Conservation (phyloP, 345 rosid genomes). For the Combretum micranthum region DNA sequence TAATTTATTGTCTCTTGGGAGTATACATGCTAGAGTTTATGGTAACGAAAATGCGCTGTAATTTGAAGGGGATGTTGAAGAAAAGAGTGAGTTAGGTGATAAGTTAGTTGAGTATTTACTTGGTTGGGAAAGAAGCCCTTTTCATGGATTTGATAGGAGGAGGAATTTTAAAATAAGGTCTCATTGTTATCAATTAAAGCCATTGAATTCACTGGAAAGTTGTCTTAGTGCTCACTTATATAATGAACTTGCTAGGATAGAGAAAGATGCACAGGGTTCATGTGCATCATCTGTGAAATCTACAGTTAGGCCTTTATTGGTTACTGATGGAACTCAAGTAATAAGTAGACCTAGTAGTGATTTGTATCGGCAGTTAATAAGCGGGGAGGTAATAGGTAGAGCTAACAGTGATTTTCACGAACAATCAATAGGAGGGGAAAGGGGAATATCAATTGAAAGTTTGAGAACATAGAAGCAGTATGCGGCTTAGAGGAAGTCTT, state of each 20-base stretch:
- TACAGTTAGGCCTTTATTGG: constrained; percentile 10
- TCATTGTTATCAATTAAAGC: constrained; percentile 9
- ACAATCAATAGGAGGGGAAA: no score
- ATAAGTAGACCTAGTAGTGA: constrained; percentile 13
- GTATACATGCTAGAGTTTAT: neutral
- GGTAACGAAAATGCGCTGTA: constrained; percentile 6
- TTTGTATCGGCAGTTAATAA: neutral
- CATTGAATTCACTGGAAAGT: constrained; percentile 9
- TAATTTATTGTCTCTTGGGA: constrained; percentile 2
- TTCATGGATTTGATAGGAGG: neutral
- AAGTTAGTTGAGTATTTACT: neutral
- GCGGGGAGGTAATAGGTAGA: neutral
- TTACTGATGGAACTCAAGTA: constrained; percentile 15
- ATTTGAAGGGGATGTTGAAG: constrained; percentile 1
- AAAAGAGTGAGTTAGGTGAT: constrained; percentile 10
- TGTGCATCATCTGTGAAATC: constrained; percentile 3
- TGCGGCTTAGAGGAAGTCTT: neutral
- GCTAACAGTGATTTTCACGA: neutral
- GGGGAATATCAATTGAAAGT: no score
- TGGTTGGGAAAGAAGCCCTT: no score
- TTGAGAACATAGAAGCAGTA: neutral
- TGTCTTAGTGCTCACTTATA: constrained; percentile 8
- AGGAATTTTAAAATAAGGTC: constrained; percentile 9
- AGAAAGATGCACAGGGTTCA: constrained; percentile 11
- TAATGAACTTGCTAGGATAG: constrained; percentile 4